Evolutionary conservation across 805 yeast genomes (phyloP).

Genomic region (Pichia pseudocactophila): DNA sequence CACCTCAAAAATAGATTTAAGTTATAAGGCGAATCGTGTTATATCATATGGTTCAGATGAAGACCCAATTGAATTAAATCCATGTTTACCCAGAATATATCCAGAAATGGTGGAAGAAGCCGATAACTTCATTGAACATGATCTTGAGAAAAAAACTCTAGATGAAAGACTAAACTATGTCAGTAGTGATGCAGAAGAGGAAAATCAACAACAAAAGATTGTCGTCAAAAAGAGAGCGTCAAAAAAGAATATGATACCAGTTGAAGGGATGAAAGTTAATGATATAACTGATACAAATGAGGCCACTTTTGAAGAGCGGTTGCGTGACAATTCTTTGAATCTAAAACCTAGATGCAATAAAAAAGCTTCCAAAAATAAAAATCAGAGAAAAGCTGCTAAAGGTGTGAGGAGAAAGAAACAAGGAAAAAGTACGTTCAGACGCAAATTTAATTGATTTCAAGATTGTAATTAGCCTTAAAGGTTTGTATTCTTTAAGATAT

Average conservation of each 20-base stretch:
- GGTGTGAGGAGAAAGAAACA: constrained; percentile 2
- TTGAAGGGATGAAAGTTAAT: neutral
- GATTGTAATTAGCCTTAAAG: neutral
- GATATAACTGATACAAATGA: neutral
- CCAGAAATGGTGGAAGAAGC: constrained; percentile 23
- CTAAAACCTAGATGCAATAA: neutral
- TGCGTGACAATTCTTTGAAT: neutral
- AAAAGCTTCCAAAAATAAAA: constrained; percentile 2
- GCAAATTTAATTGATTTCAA: too few relatives aligned
- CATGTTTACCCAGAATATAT: constrained; percentile 16
- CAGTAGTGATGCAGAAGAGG: constrained; percentile 7
- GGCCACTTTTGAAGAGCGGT: constrained; percentile 2
- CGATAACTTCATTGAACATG: constrained; percentile 22
- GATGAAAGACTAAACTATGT: neutral
- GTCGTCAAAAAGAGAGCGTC: neutral
- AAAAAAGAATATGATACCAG: neutral
- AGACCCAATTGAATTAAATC: constrained; percentile 9
- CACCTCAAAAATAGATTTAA: neutral
- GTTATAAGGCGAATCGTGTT: constrained; percentile 15
- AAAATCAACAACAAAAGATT: neutral
- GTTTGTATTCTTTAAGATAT: neutral
- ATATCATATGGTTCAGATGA: constrained; percentile 24
- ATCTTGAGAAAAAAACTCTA: neutral
- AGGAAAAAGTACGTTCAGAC: constrained; percentile 5
- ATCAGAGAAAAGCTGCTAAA: constrained; percentile 2